phyloP scores from a whole-genome alignment of 139 green algal genomes.

The Chlamydomonas sphaeroides region DNA sequence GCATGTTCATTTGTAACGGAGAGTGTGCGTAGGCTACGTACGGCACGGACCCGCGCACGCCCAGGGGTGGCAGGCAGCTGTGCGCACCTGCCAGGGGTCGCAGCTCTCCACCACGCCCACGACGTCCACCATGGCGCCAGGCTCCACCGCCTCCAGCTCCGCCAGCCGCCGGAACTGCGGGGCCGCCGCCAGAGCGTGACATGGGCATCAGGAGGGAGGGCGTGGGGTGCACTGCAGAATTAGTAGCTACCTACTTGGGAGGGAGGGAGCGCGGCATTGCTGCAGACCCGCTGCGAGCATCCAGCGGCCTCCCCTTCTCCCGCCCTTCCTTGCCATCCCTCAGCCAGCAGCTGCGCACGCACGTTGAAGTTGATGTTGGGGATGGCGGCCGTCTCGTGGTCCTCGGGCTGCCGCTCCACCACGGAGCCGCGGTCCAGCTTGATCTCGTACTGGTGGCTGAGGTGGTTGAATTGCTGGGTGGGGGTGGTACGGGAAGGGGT shows the following conservation, averaged over 20 bases:
- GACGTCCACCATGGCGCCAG: conserved; percentile 84
- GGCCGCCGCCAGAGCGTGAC: neutral
- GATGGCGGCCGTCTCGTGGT: conserved; percentile 70
- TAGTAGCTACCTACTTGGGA: too few relatives aligned
- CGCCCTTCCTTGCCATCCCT: too few relatives aligned
- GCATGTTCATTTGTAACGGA: too few relatives aligned
- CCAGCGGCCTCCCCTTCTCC: too few relatives aligned
- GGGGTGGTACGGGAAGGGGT: too few relatives aligned
- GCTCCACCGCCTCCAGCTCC: conserved; percentile 75
- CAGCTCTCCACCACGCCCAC: conserved; percentile 88
- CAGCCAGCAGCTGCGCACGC: too few relatives aligned
- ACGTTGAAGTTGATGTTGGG: conserved; percentile 78
- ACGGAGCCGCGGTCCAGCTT: conserved; percentile 75
- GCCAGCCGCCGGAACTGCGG: conserved; percentile 85
- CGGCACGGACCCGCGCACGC: too few relatives aligned
- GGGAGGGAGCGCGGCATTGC: too few relatives aligned
- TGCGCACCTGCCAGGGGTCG: conserved; percentile 52
- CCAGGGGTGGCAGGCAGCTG: too few relatives aligned
- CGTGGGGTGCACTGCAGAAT: neutral
- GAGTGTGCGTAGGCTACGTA: too few relatives aligned
- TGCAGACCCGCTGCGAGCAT: too few relatives aligned
- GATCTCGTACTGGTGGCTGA: conserved; percentile 93
- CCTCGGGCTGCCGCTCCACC: conserved; percentile 64
- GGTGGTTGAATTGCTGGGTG: conserved; percentile 76
- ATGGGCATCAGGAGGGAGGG: neutral